A percentile compares a stretch with the other conserved stretches of the same genome.
These are phyloP conservation scores for Tricholoma bakamatsutake DNA, from an alignment of 768 basidiomycete species.

Conservation along the genomic window DNA sequence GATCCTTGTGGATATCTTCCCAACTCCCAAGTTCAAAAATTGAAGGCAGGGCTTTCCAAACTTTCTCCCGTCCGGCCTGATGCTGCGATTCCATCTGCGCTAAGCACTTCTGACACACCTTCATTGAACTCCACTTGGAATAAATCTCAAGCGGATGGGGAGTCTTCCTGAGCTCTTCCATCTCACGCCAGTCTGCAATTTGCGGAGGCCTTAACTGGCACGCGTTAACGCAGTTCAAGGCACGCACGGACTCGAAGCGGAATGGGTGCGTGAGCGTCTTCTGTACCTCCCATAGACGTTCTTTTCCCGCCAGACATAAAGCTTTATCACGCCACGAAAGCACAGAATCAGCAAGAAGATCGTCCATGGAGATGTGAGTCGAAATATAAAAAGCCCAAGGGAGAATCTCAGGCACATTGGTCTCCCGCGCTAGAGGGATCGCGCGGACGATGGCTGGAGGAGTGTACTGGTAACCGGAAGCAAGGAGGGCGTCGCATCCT, in stretches of 20 bases:
- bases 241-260: conserved; percentile 29
- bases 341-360: conserved; percentile 27
- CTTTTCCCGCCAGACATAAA: conserved; percentile 34
- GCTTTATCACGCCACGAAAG: conserved; percentile 39
- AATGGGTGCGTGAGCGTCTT: conserved; percentile 31
- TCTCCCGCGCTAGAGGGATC: conserved; percentile 35
- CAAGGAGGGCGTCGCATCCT: conserved; percentile 33
- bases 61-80: conserved; percentile 27
- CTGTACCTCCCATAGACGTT: conserved; percentile 33
- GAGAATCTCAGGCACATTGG: conserved; percentile 34
- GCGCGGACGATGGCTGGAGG: conserved; percentile 33
- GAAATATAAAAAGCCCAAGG: conserved; percentile 44
- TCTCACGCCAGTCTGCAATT: conserved; percentile 22
- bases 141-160: conserved; percentile 36
- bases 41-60: conserved; percentile 31
- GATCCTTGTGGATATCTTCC: conserved; percentile 31
- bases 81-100: conserved; percentile 23
- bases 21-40: conserved; percentile 33
- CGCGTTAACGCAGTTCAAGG: conserved; percentile 20
- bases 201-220: conserved; percentile 23
- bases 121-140: conserved; percentile 26
- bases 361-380: conserved; percentile 30
- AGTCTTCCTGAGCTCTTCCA: conserved; percentile 27
- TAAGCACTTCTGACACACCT: conserved; percentile 28
- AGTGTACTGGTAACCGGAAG: conserved; percentile 29